Percentiles rank a stretch among this genome's conserved stretches.
Evolutionary conservation across 495 filamentous ascomycete genomes (phyloP).

Genomic region (Evernia prunastri): DNA sequence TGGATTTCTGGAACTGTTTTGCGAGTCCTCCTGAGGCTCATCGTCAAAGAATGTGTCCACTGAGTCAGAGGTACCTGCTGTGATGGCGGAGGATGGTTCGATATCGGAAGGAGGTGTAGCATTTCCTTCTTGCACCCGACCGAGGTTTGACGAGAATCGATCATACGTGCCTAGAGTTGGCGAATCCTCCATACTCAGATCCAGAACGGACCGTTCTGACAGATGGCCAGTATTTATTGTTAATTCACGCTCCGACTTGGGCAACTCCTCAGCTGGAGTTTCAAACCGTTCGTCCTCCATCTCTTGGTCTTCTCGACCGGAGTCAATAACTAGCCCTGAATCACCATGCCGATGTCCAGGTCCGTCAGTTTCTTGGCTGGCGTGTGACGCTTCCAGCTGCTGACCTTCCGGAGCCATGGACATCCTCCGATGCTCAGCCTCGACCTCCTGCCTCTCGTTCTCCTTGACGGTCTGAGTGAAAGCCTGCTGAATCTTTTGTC

Average conservation of each 20-base stretch:
- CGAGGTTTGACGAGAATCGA: slow-evolving; percentile 40
- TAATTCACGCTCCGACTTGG: slow-evolving; percentile 23
- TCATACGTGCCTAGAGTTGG: slow-evolving; percentile 64
- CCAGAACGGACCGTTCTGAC: slow-evolving; percentile 23
- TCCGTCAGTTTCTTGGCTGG: slow-evolving; percentile 30
- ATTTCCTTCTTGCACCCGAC: slow-evolving; percentile 31
- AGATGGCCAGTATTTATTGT: slow-evolving; percentile 26
- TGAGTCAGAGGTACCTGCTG: slow-evolving; percentile 45
- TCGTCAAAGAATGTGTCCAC: slow-evolving; percentile 63
- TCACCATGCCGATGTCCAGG: slow-evolving; percentile 20
- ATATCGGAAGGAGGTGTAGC: slow-evolving; percentile 45
- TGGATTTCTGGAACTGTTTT: slow-evolving; percentile 34
- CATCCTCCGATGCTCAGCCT: slow-evolving; percentile 30
- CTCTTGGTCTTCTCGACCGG: slow-evolving; percentile 6
- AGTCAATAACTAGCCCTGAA: not conserved
- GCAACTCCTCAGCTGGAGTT: slow-evolving; percentile 18
- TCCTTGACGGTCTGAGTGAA: slow-evolving; percentile 72
- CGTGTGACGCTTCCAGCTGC: slow-evolving; percentile 36
- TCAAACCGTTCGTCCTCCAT: slow-evolving; percentile 9
- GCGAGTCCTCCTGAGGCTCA: slow-evolving; percentile 59
- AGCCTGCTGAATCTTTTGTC: slow-evolving; percentile 71
- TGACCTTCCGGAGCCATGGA: slow-evolving; percentile 39
- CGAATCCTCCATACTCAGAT: slow-evolving; percentile 47
- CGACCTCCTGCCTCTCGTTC: slow-evolving; percentile 49
- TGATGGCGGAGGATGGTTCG: slow-evolving; percentile 37